Percentiles rank a stretch among this genome's conserved stretches.
These are phyloP conservation scores for Suillus hirtellus DNA, from an alignment of 768 basidiomycete genomes.

Conservation along the genomic window DNA sequence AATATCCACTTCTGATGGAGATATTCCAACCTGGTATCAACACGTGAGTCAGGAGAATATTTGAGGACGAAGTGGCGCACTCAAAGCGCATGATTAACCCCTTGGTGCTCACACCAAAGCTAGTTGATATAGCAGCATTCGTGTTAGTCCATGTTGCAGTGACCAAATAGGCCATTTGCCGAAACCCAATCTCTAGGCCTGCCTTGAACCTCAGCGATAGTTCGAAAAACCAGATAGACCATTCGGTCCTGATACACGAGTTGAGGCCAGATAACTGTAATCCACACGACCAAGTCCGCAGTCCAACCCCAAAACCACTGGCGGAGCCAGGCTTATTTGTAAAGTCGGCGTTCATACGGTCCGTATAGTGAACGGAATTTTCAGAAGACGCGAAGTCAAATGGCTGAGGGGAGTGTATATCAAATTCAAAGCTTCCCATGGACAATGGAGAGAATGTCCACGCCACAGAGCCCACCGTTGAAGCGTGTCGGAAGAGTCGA, in stretches of 20 bases:
- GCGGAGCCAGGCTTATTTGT: slow-evolving; percentile 44
- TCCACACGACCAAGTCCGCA: slow-evolving; percentile 50
- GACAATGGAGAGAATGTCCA: slow-evolving; percentile 30
- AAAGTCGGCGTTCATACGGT: slow-evolving; percentile 23
- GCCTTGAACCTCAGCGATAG: slow-evolving; percentile 54
- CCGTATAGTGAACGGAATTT: slow-evolving; percentile 24
- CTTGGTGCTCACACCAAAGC: slow-evolving; percentile 42
- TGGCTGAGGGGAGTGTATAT: slow-evolving; percentile 43
- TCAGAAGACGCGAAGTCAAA: slow-evolving; percentile 35
- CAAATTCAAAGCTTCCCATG: slow-evolving; percentile 37
- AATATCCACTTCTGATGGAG: slow-evolving; percentile 57
- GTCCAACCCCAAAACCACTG: slow-evolving; percentile 49
- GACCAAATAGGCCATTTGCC: slow-evolving; percentile 44
- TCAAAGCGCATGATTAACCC: slow-evolving; percentile 57
- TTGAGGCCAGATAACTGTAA: slow-evolving; percentile 46
- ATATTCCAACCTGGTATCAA: slow-evolving; percentile 47
- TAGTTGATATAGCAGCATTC: slow-evolving; percentile 43
- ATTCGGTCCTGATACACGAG: slow-evolving; percentile 52
- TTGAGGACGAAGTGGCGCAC: slow-evolving; percentile 35
- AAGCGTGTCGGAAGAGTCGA: slow-evolving; percentile 50
- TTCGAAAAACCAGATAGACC: slow-evolving; percentile 53
- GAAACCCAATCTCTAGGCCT: slow-evolving; percentile 48
- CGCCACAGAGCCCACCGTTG: slow-evolving; percentile 45
- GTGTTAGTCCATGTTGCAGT: slow-evolving; percentile 52
- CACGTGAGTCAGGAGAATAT: slow-evolving; percentile 18